These are phyloP conservation scores for Alternaria arborescens DNA, from an alignment of 2,329 filamentous ascomycete genomes.

Conservation along the genomic window DNA sequence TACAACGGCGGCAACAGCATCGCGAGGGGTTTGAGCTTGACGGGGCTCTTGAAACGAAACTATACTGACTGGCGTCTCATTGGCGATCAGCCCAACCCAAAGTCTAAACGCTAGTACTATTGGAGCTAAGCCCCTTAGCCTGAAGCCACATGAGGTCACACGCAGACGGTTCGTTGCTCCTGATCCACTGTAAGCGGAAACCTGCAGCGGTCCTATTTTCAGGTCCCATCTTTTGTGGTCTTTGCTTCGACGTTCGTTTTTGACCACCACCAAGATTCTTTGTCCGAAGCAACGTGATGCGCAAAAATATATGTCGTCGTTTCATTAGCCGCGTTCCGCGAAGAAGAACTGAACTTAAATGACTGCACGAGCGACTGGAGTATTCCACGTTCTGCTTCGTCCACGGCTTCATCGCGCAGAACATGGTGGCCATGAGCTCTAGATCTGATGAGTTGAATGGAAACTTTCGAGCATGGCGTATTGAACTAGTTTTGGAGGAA, in stretches of 20 bases:
- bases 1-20: slow-evolving; percentile 22
- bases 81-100: slow-evolving; percentile 18
- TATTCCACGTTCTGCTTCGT: not conserved
- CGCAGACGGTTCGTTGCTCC: slow-evolving; percentile 6
- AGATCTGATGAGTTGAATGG: not conserved
- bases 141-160: slow-evolving; percentile 18
- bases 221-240: not conserved
- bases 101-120: slow-evolving; percentile 16
- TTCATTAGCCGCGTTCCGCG: not conserved
- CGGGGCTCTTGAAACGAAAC: slow-evolving; percentile 27
- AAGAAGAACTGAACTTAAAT: not conserved
- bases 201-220: not conserved
- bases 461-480: not conserved
- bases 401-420: not conserved
- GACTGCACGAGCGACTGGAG: not conserved
- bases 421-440: not conserved
- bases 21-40: slow-evolving; percentile 28
- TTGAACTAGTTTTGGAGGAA: not conserved
- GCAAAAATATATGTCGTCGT: not conserved
- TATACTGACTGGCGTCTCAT: slow-evolving; percentile 19
- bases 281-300: not conserved
- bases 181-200: slow-evolving; percentile 4
- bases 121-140: slow-evolving; percentile 19
- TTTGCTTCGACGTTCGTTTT: not conserved
- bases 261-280: not conserved